Evolutionary conservation across 768 basidiomycete genomes (phyloP).

Genomic region (Kwoniella bestiolae): DNA sequence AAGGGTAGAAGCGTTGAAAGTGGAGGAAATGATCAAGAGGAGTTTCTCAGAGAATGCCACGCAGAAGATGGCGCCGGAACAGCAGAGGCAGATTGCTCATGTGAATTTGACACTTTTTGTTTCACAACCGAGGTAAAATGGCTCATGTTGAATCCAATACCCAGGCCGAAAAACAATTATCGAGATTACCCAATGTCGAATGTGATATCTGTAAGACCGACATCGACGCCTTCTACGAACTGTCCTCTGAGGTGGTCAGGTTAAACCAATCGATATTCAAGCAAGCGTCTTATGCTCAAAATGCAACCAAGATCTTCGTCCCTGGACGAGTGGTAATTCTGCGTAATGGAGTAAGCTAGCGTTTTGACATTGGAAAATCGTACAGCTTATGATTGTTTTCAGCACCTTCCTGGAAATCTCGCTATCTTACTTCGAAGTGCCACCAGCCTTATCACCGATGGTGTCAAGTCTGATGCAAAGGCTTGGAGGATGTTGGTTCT

Average conservation of each 20-base stretch:
- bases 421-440: slow-evolving; percentile 70
- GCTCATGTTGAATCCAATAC: too few species aligned
- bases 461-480: slow-evolving; percentile 42
- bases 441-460: slow-evolving; percentile 37
- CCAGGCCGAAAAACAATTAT: slow-evolving; percentile 74
- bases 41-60: slow-evolving; percentile 98
- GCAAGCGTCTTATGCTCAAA: slow-evolving; percentile 66
- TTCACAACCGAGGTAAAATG: too few species aligned
- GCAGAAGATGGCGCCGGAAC: slow-evolving; percentile 86
- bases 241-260: slow-evolving; percentile 66
- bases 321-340: slow-evolving; percentile 82
- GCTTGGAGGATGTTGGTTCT: slow-evolving; percentile 74
- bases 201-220: slow-evolving; percentile 73
- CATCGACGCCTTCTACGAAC: slow-evolving; percentile 77
- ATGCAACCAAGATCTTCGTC: slow-evolving; percentile 70
- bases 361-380: not conserved
- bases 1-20: slow-evolving; percentile 90
- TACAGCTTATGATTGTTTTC: not conserved
- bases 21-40: slow-evolving; percentile 99
- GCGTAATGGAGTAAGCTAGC: slow-evolving; percentile 73
- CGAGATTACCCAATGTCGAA: slow-evolving; percentile 67
- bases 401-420: slow-evolving; percentile 77
- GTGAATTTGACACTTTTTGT: slow-evolving; percentile 60
- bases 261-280: slow-evolving; percentile 68
- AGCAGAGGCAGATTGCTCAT: slow-evolving; percentile 83